phyloP scores from a whole-genome alignment of 1,139 yeast species.

The Kodamaea suecica region DNA sequence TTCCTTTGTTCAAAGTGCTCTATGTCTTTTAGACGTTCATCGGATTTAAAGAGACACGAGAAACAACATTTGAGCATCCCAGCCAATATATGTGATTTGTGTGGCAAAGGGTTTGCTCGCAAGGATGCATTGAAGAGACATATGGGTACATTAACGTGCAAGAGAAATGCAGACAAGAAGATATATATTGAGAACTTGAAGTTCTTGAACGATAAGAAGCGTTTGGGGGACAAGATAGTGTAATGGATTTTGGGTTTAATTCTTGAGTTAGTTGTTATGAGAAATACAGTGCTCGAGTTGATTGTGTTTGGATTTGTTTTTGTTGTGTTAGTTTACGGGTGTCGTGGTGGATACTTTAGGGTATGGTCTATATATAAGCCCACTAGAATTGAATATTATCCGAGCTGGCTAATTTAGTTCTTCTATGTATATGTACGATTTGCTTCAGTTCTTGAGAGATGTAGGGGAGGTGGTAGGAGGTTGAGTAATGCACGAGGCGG shows the following conservation, averaged over 20 bases:
- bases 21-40: conserved; percentile 58
- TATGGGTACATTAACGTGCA: conserved; percentile 68
- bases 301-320: no score
- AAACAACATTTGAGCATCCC: conserved; percentile 55
- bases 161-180: conserved; percentile 56
- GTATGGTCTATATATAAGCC: no score
- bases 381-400: no score
- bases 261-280: no score
- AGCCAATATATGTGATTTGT: conserved; percentile 67
- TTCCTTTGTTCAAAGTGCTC: conserved; percentile 49
- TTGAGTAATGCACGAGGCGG: no score
- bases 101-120: conserved; percentile 81
- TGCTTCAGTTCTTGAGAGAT: no score
- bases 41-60: conserved; percentile 66
- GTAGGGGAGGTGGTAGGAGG: no score
- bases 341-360: no score
- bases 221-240: not conserved
- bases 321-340: no score
- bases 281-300: no score
- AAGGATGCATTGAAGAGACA: conserved; percentile 78
- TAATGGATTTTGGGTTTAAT: not conserved
- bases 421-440: no score
- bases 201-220: conserved; percentile 19
- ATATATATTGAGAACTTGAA: conserved; percentile 37
- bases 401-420: no score